Conservation (phyloP, 1,284 basidiomycete genomes). For the Rhodofomes roseus region DNA sequence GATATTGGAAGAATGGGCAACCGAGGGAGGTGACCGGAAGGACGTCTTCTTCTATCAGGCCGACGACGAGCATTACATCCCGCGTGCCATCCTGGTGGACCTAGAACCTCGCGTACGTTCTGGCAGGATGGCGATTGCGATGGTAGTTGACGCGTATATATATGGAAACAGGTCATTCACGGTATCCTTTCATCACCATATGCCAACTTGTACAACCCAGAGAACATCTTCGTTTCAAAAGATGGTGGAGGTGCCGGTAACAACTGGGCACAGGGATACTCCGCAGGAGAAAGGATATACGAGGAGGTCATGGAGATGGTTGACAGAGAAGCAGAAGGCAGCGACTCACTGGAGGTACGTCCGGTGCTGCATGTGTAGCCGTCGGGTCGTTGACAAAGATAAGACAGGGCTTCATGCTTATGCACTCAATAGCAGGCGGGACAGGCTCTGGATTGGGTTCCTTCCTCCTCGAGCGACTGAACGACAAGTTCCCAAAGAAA, state of each 20-base stretch:
- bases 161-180: conserved; percentile 98
- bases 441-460: conserved; percentile 98
- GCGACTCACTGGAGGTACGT: conserved; percentile 92
- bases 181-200: conserved; percentile 91
- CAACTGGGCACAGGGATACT: conserved; percentile 97
- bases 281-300: conserved; percentile 87
- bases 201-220: conserved; percentile 94
- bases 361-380: too few species aligned
- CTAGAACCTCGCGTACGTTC: conserved; percentile 93
- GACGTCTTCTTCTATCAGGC: conserved; percentile 99
- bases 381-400: neutral
- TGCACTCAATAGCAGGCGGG: conserved; percentile 98
- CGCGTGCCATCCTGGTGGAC: conserved; percentile 94
- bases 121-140: too few species aligned
- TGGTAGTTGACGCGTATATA: too few species aligned
- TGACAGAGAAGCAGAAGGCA: conserved; percentile 97
- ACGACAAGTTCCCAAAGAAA: conserved; percentile 99
- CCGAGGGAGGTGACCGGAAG: conserved; percentile 92
- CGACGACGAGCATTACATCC: conserved; percentile 99
- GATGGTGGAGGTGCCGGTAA: conserved; percentile 98
- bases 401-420: conserved; percentile 94
- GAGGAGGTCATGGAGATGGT: conserved; percentile 99
- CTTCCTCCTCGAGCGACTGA: conserved; percentile 92
- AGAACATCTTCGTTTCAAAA: conserved; percentile 95
- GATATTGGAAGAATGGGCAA: conserved; percentile 92